Evolutionary conservation across 2,329 filamentous ascomycete genomes (phyloP), one percentile per base, ranked within the genome.

Genomic region (Lachnellula willkommii): DNA sequence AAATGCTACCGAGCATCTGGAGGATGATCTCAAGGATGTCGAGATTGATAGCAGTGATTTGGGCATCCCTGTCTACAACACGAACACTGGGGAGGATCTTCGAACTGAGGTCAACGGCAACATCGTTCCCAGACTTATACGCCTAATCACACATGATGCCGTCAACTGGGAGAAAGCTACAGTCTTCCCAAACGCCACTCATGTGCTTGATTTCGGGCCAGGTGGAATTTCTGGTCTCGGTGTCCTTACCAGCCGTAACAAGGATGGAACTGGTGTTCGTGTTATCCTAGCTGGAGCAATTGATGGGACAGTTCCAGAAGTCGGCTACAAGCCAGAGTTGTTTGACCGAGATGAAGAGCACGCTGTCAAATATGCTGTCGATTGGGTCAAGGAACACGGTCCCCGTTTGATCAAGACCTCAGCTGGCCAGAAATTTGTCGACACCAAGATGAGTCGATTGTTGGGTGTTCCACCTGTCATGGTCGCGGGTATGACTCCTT

Each of bases 131-230:
- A 81, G 85, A 7, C 79, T 99, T 52, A 81, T 97, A 36, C 89
- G 90, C 66, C 88, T 99, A 79, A 97, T 99, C 69, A 97, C 93
- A 4, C 87, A 89, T 54, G 92, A 97, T 65, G 83, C 90, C 1
- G 94, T 99, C 53, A 87, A 96, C 73, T 99, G 94, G 94, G 94
- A 97, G 75, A 87, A 87, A 71, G 92, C 94, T 1, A 99, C 94
- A 1, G 82, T 89, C 53, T 97, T 99, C 78, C 86, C 90, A 3
- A 81, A 84, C 22, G 94, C 94, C 20, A 96, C 93, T 3, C 94
- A 99, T 71, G 89, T 99, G 55, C 77, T 99, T 52, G 94, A 99
- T 75, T 97, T 99, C 66, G 94, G 95, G 47, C 94, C 94, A 22
- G 94, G 94, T 68, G 95, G 94, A 60, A 94, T 97, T 62, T 99